Percentiles rank a stretch among this genome's conserved stretches.
These are phyloP conservation scores for Aphanomyces cochlioides DNA, from an alignment of 352 stramenopile genomes.

Conservation along the genomic window DNA sequence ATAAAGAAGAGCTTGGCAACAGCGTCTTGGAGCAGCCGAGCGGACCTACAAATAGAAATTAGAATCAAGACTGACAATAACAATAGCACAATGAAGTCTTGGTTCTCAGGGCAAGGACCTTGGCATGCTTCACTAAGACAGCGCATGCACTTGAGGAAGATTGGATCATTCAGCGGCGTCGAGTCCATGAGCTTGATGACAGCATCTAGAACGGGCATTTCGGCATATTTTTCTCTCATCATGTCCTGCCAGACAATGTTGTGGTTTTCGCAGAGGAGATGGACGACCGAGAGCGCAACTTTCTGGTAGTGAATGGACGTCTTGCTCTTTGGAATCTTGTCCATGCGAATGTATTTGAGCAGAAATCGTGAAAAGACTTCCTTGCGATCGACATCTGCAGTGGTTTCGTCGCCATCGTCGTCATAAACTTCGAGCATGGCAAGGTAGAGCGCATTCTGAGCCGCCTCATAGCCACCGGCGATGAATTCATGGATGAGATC, in stretches of 20 bases:
- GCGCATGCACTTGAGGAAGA: conserved; percentile 24
- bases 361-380: conserved; percentile 25
- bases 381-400: conserved; percentile 27
- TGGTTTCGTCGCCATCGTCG: conserved; percentile 25
- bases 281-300: conserved; percentile 18
- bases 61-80: neutral
- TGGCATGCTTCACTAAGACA: conserved; percentile 27
- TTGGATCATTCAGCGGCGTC: neutral
- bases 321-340: neutral
- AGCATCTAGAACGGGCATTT: conserved; percentile 1
- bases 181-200: conserved; percentile 9
- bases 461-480: conserved; percentile 23
- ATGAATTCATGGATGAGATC: conserved; percentile 29
- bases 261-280: conserved; percentile 29
- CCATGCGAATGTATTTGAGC: conserved; percentile 8
- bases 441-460: conserved; percentile 18
- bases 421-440: conserved; percentile 26
- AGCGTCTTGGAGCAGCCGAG: neutral
- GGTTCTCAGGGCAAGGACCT: conserved; percentile 21
- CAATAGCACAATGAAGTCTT: conserved; percentile 5
- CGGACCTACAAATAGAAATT: conserved; percentile 12
- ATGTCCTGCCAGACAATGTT: conserved; percentile 20
- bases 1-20: conserved; percentile 15
- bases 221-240: conserved; percentile 1
- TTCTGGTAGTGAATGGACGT: conserved; percentile 23